Conservation (phyloP, 108 stramenopile species). For the Cyclotella cryptica region DNA sequence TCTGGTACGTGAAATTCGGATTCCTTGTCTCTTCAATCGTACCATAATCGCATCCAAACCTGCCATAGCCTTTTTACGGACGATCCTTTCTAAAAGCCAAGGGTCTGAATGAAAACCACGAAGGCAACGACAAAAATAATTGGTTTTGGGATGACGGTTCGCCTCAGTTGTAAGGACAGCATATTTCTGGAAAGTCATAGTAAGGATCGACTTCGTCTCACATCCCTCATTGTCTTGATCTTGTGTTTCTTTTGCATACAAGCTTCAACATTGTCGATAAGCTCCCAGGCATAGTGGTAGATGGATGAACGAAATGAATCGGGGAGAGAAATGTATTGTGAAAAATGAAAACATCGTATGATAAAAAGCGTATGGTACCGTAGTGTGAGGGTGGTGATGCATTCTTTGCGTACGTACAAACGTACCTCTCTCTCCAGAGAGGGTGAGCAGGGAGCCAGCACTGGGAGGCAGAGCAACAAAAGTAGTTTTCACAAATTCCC, state of each 20-base stretch:
- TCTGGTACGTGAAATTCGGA: constrained; percentile 4
- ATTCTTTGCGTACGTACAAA: no score
- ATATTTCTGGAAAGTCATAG: background rate
- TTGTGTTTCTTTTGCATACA: background rate
- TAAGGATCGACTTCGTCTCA: background rate
- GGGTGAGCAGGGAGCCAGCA: no score
- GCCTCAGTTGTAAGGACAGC: constrained; percentile 25
- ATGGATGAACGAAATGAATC: no score
- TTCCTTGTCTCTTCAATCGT: background rate
- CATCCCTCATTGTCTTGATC: background rate
- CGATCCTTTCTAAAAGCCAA: constrained; percentile 41
- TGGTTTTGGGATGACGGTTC: constrained; percentile 47
- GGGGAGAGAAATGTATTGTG: no score
- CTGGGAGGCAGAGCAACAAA: no score
- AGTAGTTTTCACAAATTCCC: no score
- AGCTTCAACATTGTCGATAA: constrained; percentile 38
- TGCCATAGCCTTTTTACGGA: constrained; percentile 38
- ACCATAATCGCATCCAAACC: background rate
- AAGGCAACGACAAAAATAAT: constrained; percentile 38
- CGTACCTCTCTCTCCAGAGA: no score
- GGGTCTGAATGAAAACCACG: constrained; percentile 45
- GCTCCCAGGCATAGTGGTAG: constrained; percentile 23
- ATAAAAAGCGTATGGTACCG: no score
- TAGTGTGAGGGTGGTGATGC: no score
- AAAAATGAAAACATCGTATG: no score